Conservation (phyloP, 2,329 filamentous ascomycete species). For the Blumeriella jaapii region DNA sequence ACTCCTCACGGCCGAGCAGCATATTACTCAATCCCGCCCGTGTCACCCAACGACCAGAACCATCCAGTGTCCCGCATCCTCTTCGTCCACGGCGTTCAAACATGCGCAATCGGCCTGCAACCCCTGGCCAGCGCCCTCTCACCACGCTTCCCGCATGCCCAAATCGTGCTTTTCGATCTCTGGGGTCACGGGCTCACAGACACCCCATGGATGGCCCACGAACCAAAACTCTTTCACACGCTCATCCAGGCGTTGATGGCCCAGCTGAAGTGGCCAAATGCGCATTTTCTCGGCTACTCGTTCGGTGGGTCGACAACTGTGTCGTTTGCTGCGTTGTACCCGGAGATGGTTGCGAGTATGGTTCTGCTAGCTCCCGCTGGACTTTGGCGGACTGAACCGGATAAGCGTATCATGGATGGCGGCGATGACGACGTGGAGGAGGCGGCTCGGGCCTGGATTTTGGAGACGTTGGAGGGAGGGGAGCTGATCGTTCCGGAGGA, state of each 20-base stretch:
- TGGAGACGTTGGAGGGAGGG: slow-evolving; percentile 25
- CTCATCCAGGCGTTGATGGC: slow-evolving; percentile 32
- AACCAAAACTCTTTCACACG: slow-evolving; percentile 31
- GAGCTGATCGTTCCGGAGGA: slow-evolving; percentile 20
- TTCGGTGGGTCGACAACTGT: slow-evolving; percentile 35
- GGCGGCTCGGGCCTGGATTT: background rate
- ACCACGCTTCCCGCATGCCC: slow-evolving; percentile 27
- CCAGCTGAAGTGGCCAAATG: slow-evolving; percentile 31
- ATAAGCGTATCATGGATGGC: slow-evolving; percentile 2
- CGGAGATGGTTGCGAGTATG: slow-evolving; percentile 27
- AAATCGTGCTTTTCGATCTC: slow-evolving; percentile 36
- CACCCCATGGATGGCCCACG: slow-evolving; percentile 34
- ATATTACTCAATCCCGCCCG: slow-evolving; percentile 10
- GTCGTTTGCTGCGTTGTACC: slow-evolving; percentile 28
- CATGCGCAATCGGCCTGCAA: slow-evolving; percentile 36
- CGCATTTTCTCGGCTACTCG: slow-evolving; percentile 38
- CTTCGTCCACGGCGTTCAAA: slow-evolving; percentile 40
- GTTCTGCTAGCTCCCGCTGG: slow-evolving; percentile 38
- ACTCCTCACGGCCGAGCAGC: slow-evolving; percentile 10
- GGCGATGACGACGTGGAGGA: slow-evolving; percentile 12
- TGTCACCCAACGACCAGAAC: background rate
- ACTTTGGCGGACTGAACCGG: slow-evolving; percentile 23
- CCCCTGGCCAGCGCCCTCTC: slow-evolving; percentile 32
- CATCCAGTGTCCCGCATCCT: slow-evolving; percentile 27
- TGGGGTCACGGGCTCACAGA: slow-evolving; percentile 43